These are phyloP conservation scores for Ophiostoma piceae DNA, from an alignment of 2,329 filamentous ascomycete species.

Conservation along the genomic window DNA sequence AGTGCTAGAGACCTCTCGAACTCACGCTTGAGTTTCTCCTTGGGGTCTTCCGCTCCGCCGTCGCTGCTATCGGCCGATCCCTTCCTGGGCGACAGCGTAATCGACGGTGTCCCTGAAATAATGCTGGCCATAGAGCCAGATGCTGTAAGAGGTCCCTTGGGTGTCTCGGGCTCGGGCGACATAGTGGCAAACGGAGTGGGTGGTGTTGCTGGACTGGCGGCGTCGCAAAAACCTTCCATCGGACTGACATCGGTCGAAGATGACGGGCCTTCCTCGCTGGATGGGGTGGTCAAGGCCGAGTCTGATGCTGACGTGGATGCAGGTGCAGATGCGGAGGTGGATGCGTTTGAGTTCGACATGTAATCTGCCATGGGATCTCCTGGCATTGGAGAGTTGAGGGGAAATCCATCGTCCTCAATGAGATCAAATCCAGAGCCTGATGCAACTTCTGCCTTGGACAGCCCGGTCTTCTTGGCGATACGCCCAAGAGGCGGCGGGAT, in stretches of 20 bases:
- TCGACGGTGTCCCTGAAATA: constrained; percentile 94
- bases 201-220: not conserved
- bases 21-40: not conserved
- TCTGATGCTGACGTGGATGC: not conserved
- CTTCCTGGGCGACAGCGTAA: constrained; percentile 95
- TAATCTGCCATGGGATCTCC: not conserved
- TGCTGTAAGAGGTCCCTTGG: not conserved
- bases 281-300: not conserved
- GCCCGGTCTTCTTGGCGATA: constrained; percentile 15
- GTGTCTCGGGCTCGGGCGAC: not conserved
- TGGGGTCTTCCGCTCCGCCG: not conserved
- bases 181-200: not conserved
- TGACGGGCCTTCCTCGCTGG: not conserved
- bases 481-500: constrained; percentile 14
- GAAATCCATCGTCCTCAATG: constrained; percentile 15
- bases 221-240: not conserved
- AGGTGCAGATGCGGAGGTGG: not conserved
- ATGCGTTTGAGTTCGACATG: not conserved
- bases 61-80: not conserved
- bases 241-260: not conserved
- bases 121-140: constrained; percentile 72
- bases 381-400: not conserved
- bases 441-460: constrained; percentile 21
- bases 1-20: constrained; percentile 9
- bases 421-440: constrained; percentile 18